Evolutionary conservation across 2,329 filamentous ascomycete genomes (phyloP).

Genomic region (Xylariomycetidae sp.): DNA sequence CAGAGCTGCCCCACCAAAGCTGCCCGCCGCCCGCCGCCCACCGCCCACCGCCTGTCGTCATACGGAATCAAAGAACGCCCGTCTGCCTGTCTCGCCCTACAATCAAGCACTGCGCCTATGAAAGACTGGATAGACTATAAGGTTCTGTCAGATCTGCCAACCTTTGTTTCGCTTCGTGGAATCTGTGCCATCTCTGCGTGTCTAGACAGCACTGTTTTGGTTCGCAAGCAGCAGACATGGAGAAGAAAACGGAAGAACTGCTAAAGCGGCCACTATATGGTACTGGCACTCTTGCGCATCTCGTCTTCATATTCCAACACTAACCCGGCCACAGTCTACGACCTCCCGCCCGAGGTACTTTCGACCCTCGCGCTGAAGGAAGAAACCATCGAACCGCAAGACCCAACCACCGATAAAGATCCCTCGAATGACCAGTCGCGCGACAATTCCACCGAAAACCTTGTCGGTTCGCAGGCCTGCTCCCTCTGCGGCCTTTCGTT

Average conservation of each 20-base stretch:
- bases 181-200: background rate
- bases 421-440: conserved; percentile 16
- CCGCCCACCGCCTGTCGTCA: no score
- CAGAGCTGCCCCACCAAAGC: background rate
- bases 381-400: conserved; percentile 29
- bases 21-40: no score
- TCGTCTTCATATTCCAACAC: conserved; percentile 8
- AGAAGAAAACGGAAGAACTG: conserved; percentile 39
- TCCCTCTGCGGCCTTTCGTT: conserved; percentile 73
- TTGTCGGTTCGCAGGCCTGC: conserved; percentile 67
- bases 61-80: no score
- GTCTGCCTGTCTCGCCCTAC: no score
- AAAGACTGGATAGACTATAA: no score
- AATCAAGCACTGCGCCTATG: no score
- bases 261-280: conserved; percentile 47
- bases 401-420: conserved; percentile 19
- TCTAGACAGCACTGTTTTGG: background rate
- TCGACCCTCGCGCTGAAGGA: conserved; percentile 57
- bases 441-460: conserved; percentile 28
- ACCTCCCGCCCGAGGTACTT: conserved; percentile 71
- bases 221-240: conserved; percentile 20
- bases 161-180: background rate
- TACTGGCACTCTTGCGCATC: conserved; percentile 17
- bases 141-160: background rate
- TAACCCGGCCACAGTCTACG: conserved; percentile 57